Evolutionary conservation across 192 early-diverging fungal genomes (phyloP).

Genomic region (Lunasporangiospora selenospora): DNA sequence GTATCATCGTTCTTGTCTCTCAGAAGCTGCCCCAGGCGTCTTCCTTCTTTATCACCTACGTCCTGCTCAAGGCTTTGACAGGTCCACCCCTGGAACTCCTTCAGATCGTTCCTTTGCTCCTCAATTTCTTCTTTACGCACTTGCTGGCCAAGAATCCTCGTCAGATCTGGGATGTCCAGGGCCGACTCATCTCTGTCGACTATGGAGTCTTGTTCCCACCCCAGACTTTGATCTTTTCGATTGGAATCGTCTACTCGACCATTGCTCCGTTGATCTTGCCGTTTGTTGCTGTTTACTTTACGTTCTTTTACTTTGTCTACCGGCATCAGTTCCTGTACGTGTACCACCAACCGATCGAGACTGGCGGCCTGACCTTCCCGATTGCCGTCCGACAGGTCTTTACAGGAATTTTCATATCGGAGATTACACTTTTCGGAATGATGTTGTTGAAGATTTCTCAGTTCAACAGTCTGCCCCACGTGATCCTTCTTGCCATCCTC

Average conservation of each 20-base stretch:
- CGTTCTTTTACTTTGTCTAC: constrained; percentile 76
- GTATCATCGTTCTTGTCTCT: constrained; percentile 58
- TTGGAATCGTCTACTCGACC: constrained; percentile 79
- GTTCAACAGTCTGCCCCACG: constrained; percentile 47
- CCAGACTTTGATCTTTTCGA: constrained; percentile 70
- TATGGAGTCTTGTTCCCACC: constrained; percentile 70
- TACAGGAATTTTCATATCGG: constrained; percentile 73
- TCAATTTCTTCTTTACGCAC: constrained; percentile 60
- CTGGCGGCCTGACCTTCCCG: constrained; percentile 71
- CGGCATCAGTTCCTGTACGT: constrained; percentile 85
- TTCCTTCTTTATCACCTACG: constrained; percentile 86
- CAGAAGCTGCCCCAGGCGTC: constrained; percentile 74
- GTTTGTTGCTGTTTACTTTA: constrained; percentile 79
- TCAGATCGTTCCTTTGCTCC: constrained; percentile 69
- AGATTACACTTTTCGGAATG: constrained; percentile 75
- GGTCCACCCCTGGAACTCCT: constrained; percentile 71
- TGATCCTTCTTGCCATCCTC: constrained; percentile 53
- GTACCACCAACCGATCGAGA: constrained; percentile 61
- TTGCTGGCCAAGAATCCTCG: constrained; percentile 81
- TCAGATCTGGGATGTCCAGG: constrained; percentile 58
- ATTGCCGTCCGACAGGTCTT: constrained; percentile 66
- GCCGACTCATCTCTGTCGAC: constrained; percentile 55
- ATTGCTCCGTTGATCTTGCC: constrained; percentile 84
- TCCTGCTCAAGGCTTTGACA: constrained; percentile 75
- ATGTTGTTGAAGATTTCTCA: constrained; percentile 66